Conservation (phyloP, 306 rosid genomes). For the Cucumis cinereus region DNA sequence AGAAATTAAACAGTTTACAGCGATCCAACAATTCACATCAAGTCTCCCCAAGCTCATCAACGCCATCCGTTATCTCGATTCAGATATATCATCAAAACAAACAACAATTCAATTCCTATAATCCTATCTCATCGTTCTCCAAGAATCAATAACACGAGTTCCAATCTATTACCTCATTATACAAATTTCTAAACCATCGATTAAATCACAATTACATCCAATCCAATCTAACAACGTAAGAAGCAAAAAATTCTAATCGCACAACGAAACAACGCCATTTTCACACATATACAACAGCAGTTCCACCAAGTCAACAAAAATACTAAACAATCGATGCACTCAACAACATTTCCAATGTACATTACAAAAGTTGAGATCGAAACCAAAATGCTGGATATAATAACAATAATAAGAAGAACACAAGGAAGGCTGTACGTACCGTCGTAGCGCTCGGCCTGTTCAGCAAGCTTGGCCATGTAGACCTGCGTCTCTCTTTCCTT, state of each 20-base stretch:
- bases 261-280: neutral
- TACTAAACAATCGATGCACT: neutral
- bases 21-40: neutral
- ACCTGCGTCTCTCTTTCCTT: constrained; percentile 94
- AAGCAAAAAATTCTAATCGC: neutral
- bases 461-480: constrained; percentile 89
- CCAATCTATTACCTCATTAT: neutral
- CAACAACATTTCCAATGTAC: neutral
- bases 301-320: neutral
- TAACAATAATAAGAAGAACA: no score
- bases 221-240: neutral
- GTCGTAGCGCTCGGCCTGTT: constrained; percentile 94
- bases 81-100: neutral
- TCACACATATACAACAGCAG: neutral
- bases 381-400: neutral
- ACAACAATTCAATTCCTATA: neutral
- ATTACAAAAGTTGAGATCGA: neutral
- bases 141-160: neutral
- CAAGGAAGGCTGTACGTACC: constrained; percentile 20
- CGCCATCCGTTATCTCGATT: neutral
- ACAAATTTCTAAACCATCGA: neutral
- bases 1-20: neutral
- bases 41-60: neutral
- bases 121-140: neutral
- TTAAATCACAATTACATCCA: neutral